These are phyloP conservation scores for Debaryomycetaceae sp. DNA, from an alignment of 1,139 yeast genomes.

Conservation along the genomic window DNA sequence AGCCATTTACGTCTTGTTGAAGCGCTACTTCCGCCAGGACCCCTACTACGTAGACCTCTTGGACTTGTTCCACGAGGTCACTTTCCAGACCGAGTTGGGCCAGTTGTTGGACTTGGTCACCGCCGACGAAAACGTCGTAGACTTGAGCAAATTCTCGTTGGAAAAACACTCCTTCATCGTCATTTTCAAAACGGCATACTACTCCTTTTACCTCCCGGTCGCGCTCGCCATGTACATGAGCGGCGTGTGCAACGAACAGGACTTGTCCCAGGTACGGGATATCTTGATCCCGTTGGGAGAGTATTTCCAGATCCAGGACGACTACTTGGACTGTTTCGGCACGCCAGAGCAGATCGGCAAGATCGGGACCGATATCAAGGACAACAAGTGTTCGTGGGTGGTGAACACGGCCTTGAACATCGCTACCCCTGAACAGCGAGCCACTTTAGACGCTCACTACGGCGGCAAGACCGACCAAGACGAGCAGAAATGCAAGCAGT, in stretches of 20 bases:
- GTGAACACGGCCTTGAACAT: constrained; percentile 83
- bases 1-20: constrained; percentile 80
- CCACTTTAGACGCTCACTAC: constrained; percentile 73
- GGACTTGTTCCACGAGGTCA: constrained; percentile 88
- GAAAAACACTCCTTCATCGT: constrained; percentile 92
- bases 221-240: constrained; percentile 94
- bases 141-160: constrained; percentile 75
- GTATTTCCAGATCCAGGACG: constrained; percentile 98
- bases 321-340: constrained; percentile 93
- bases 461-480: constrained; percentile 68
- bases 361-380: constrained; percentile 97
- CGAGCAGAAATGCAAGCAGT: constrained; percentile 63
- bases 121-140: constrained; percentile 93
- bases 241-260: constrained; percentile 59
- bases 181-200: constrained; percentile 93
- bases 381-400: constrained; percentile 98
- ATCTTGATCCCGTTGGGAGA: constrained; percentile 93
- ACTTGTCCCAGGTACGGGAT: constrained; percentile 80
- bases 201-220: constrained; percentile 94
- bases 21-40: constrained; percentile 78
- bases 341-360: constrained; percentile 97
- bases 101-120: constrained; percentile 92
- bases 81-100: constrained; percentile 96
- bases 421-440: constrained; percentile 74
- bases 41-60: constrained; percentile 78